Conservation (phyloP, 768 basidiomycete genomes). For the Sporobolomyces pararoseus region DNA sequence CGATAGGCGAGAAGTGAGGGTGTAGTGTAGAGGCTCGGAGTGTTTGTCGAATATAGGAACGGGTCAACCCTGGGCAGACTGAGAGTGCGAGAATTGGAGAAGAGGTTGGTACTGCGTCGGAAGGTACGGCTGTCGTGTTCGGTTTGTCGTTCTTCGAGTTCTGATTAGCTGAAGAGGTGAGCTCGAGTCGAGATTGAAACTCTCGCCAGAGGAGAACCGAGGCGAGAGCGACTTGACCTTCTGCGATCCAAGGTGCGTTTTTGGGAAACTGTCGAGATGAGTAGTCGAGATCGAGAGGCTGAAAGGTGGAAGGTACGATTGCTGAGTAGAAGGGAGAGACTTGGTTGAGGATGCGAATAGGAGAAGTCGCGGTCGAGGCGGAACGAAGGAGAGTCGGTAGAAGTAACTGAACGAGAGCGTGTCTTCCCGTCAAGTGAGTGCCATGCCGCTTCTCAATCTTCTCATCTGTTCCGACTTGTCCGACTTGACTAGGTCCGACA, state of each 20-base stretch:
- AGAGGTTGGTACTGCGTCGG: slow-evolving; percentile 49
- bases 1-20: slow-evolving; percentile 9
- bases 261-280: slow-evolving; percentile 46
- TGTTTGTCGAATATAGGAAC: slow-evolving; percentile 48
- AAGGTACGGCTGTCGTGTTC: background rate
- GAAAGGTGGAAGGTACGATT: slow-evolving; percentile 56
- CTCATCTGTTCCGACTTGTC: background rate
- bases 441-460: background rate
- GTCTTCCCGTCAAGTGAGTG: slow-evolving; percentile 23
- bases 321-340: slow-evolving; percentile 89
- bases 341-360: slow-evolving; percentile 76
- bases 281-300: slow-evolving; percentile 46
- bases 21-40: slow-evolving; percentile 17
- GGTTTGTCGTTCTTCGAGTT: slow-evolving; percentile 52
- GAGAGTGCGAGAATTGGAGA: slow-evolving; percentile 72
- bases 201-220: slow-evolving; percentile 64
- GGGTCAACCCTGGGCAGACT: slow-evolving; percentile 72
- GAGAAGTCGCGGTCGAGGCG: slow-evolving; percentile 24
- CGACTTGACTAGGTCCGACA: slow-evolving; percentile 43
- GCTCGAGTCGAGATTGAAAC: slow-evolving; percentile 77
- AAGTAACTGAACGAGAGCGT: slow-evolving; percentile 38
- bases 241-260: slow-evolving; percentile 53
- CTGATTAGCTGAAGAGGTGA: slow-evolving; percentile 74
- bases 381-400: slow-evolving; percentile 32
- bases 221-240: slow-evolving; percentile 65